Base-by-base conservation (phyloP, 768 basidiomycete species). In the Agrocybe pediades region DNA sequence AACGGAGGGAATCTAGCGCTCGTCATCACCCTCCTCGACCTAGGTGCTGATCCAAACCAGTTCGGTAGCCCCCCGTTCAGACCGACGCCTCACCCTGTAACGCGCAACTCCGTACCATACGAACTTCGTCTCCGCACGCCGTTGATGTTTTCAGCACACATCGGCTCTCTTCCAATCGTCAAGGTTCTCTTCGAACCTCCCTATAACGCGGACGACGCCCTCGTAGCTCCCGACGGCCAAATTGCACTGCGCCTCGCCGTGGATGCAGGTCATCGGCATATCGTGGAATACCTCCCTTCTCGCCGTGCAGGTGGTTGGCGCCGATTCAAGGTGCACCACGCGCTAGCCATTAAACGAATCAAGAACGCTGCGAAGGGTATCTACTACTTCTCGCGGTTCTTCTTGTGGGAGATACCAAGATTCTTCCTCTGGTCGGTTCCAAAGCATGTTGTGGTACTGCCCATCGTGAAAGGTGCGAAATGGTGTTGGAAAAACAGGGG, bases 191-290 rank as follows among this genome's bases (percentile, higher is more conserved):
- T 49, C 21, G 51, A 52, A 9, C 46, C 40, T 3, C 56, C 56
- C 5, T 48, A 53, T 26, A 33, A 24, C 19, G 56, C 56, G n/a
- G 21, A 57, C 40, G 56, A 57, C n/a, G 41, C 51, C 9, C 41
- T 57, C 7, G 41, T 57, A 9, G 51, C 56, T 9, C 56, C 56
- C n/a, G 56, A 57, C 21, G 56, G 56, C 2, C 46, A 57, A 36
- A 53, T 49, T 16, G 56, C 56, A 1, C 41, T 57, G 11, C 56
- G 50, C 21, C 51, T 57, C 5, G 56, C 56, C 4, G 45, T 51
- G 2, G 41, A 43, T n/a, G 39, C 25, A 19, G 41, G 33, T 13
- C 56, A 53, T 36, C 46, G 51, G 6, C 21, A 45, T 6, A 45
- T 57, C 7, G 56, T 53, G 9, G 51, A 48, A 1, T 57, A 48